These are phyloP conservation scores for Fraxinus quadrangulata DNA, from an alignment of 257 asterid genomes.

Conservation along the genomic window DNA sequence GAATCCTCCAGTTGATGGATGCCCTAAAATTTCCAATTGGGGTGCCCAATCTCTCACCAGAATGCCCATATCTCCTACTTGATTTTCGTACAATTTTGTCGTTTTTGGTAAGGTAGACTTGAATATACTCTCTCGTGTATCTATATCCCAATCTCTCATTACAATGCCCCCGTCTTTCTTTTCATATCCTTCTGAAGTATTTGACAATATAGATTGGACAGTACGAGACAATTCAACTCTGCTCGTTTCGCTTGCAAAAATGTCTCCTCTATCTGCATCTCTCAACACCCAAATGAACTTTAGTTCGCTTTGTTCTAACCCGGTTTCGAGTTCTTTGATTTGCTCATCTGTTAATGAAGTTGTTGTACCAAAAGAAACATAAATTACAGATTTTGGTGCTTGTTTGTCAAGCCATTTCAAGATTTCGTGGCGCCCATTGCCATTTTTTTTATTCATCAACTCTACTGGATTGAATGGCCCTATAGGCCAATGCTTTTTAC, in stretches of 20 bases:
- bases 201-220: background rate
- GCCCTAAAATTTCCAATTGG: constrained; percentile 5
- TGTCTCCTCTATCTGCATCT: constrained; percentile 20
- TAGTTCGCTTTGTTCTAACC: constrained; percentile 1
- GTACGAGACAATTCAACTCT: background rate
- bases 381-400: constrained; percentile 2
- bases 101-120: background rate
- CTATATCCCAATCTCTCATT: background rate
- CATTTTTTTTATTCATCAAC: background rate
- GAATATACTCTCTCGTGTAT: background rate
- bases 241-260: background rate
- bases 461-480: constrained; percentile 58
- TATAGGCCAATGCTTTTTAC: constrained; percentile 46
- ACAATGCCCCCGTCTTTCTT: background rate
- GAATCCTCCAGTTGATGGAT: constrained; percentile 12
- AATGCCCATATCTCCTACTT: background rate
- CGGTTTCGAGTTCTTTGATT: constrained; percentile 6
- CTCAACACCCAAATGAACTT: constrained; percentile 20
- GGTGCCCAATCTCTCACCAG: constrained; percentile 10
- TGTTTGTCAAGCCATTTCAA: constrained; percentile 44
- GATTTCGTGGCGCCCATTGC: constrained; percentile 23
- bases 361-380: constrained; percentile 16
- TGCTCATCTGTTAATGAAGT: constrained; percentile 14
- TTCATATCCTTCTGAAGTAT: background rate
- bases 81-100: background rate